Evolutionary conservation across 345 rosid genomes (phyloP).

Genomic region (Eucalyptus tenuipes): DNA sequence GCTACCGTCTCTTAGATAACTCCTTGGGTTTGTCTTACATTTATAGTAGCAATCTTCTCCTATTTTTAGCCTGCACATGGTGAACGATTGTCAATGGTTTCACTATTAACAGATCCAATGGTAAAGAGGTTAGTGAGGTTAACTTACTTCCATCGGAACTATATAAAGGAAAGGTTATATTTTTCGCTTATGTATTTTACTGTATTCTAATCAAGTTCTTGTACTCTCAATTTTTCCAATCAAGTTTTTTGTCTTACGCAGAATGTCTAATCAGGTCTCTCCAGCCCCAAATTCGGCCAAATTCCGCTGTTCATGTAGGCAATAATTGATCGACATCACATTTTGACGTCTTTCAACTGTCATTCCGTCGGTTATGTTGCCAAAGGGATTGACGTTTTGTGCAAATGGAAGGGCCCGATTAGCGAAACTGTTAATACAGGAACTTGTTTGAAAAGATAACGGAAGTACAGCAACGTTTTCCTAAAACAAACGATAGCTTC

Average conservation of each 20-base stretch:
- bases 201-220: background rate
- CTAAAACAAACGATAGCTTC: background rate
- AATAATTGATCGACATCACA: background rate
- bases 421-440: background rate
- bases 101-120: background rate
- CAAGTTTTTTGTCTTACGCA: background rate
- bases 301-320: background rate
- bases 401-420: background rate
- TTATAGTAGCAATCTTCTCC: background rate
- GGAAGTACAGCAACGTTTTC: background rate
- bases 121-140: background rate
- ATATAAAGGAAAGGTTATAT: background rate
- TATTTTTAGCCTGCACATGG: background rate
- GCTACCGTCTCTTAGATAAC: background rate
- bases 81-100: background rate
- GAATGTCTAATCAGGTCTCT: background rate
- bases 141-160: background rate
- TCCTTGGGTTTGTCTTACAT: background rate
- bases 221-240: background rate
- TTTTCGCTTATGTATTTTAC: background rate
- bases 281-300: background rate
- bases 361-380: background rate
- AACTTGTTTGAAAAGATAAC: background rate
- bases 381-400: background rate
- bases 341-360: background rate